Evolutionary conservation across 169 alveolate genomes (phyloP).

Genomic region (Eimeria falciformis): DNA sequence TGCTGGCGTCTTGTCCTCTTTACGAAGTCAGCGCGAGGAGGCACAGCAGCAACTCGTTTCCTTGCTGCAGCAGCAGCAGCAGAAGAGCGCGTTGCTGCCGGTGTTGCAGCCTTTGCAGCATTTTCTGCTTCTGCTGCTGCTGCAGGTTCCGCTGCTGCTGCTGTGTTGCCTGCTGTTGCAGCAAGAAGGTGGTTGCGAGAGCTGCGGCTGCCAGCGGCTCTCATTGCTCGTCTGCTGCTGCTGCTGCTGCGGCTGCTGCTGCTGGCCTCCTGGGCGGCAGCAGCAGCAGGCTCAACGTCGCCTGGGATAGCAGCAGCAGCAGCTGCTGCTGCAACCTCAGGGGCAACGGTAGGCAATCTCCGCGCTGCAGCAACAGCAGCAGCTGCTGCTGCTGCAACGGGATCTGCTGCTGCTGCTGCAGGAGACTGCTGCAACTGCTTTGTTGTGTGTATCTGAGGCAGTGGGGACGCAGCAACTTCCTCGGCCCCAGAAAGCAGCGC

Average conservation of each 20-base stretch:
- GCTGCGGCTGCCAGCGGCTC: constrained; percentile 31
- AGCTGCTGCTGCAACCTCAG: constrained; percentile 17
- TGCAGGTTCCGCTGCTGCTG: constrained; percentile 20
- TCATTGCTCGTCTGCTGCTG: constrained; percentile 25
- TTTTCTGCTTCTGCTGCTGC: constrained; percentile 10
- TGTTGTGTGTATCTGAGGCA: constrained; percentile 13
- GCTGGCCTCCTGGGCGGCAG: neutral
- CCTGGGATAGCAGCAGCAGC: constrained; percentile 9
- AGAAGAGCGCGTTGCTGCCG: constrained; percentile 23
- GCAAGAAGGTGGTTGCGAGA: neutral
- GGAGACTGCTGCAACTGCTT: constrained; percentile 28
- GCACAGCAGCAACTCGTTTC: neutral
- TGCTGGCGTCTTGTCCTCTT: neutral
- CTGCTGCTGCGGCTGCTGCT: constrained; percentile 44
- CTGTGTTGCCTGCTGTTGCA: neutral
- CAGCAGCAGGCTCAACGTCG: constrained; percentile 20
- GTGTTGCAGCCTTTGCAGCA: neutral
- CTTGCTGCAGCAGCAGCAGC: neutral
- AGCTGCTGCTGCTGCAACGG: constrained; percentile 20
- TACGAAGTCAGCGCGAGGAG: neutral
- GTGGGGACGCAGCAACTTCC: constrained; percentile 49
- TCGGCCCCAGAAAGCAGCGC: constrained; percentile 55
- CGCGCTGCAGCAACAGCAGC: constrained; percentile 42
- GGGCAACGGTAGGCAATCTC: neutral
- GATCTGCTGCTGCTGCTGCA: neutral